Conservation (phyloP, 495 filamentous ascomycete species). For the Peziza echinospora region DNA sequence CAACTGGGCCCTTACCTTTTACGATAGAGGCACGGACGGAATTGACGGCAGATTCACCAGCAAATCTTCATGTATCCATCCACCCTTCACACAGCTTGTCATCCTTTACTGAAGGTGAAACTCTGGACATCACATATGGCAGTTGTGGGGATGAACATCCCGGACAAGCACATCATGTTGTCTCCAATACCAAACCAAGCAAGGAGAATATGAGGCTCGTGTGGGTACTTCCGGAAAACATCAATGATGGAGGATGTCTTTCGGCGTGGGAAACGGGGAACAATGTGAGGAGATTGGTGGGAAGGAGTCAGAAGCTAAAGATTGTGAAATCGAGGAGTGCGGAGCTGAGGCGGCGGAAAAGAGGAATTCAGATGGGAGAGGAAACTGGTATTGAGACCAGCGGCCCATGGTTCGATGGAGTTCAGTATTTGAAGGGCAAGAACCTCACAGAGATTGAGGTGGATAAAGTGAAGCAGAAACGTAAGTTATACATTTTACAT, state of each 20-base stretch:
- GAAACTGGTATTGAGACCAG: constrained; percentile 32
- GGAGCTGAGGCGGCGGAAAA: constrained; percentile 12
- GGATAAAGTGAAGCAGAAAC: constrained; percentile 30
- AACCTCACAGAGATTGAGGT: constrained; percentile 31
- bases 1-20: too few relatives aligned
- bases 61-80: too few relatives aligned
- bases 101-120: too few relatives aligned
- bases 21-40: too few relatives aligned
- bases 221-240: constrained; percentile 32
- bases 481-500: constrained; percentile 8
- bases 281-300: too few relatives aligned
- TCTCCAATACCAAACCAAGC: too few relatives aligned
- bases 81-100: too few relatives aligned
- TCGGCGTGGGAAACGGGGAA: constrained; percentile 27
- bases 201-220: too few relatives aligned
- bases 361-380: constrained; percentile 25
- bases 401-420: constrained; percentile 51
- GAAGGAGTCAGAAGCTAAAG: constrained; percentile 25
- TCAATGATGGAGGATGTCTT: constrained; percentile 27
- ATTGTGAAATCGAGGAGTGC: constrained; percentile 16
- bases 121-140: too few relatives aligned
- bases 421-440: constrained; percentile 36
- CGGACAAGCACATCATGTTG: too few relatives aligned
- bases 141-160: too few relatives aligned
- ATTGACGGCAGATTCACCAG: too few relatives aligned